Evolutionary conservation across 108 stramenopile species (phyloP), one percentile per base, ranked within the genome.

Genomic region (Nitzschia inconspicua): DNA sequence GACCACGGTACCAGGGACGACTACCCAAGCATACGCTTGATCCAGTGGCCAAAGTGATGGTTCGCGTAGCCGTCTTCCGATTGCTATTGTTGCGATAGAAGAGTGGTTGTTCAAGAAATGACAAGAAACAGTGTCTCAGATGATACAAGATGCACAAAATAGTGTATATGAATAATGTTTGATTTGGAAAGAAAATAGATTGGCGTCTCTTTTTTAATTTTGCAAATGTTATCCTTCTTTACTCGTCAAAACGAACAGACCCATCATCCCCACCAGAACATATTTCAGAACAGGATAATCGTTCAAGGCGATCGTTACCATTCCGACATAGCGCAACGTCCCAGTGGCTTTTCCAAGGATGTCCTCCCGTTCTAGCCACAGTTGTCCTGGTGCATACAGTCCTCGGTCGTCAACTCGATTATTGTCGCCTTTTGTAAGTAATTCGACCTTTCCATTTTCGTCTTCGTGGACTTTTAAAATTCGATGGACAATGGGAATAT

Each of bases 401-500:
- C 96, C 96, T 23, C 98, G 85, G 85, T 99, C 99, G 73, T 98
- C 96, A 11, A 99, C 95, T 20, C 94, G 80, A 63, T 99, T 99
- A 70, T 98, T 99, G 75, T 99, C 99, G 8, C 99, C 99, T 76
- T 99, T 99, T 32, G 99, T 99, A 27, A 99, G 74, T 43, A 97
- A 66, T 60, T 97, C 95, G 19, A 97, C 91, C 16, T 68, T 75
- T 57, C 85, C 86, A 56, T 83, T 75, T n/a, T 72, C 77, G 55
- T 90, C 82, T 49, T 75, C 82, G 64, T 98, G 98, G 14, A 99
- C 97, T 63, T 98, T 97, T 44, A 99, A 72, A 47, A 99, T 92
- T 22, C 99, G 87, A 69, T 99, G 99, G 13, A 99, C 99, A 65
- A 99, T 99, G 39, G 99, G 99, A 68, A 99, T 98, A 60, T 99